Evolutionary conservation across 1,284 basidiomycete species (phyloP).

Genomic region (Leccinum angustisporum): DNA sequence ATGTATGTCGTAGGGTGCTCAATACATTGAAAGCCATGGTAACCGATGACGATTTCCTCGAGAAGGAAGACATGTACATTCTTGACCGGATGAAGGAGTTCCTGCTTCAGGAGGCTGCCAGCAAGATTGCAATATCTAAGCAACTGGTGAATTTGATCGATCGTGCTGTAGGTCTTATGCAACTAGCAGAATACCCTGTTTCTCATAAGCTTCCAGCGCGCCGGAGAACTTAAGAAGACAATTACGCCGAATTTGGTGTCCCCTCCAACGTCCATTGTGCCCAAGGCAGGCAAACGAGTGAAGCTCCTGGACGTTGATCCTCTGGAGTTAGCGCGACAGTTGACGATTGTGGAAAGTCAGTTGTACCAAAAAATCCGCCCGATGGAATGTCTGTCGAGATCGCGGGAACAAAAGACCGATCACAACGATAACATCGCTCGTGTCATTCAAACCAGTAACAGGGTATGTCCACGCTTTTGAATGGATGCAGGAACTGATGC

Average conservation of each 20-base stretch:
- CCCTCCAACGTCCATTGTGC: constrained; percentile 77
- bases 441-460: constrained; percentile 91
- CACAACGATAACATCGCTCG: constrained; percentile 83
- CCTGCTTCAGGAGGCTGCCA: constrained; percentile 64
- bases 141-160: constrained; percentile 73
- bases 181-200: constrained; percentile 15
- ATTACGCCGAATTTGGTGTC: constrained; percentile 52
- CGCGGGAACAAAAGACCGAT: constrained; percentile 71
- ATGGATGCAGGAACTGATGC: constrained; percentile 6
- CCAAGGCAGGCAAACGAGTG: constrained; percentile 73
- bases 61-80: constrained; percentile 78
- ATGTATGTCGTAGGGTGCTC: constrained; percentile 56
- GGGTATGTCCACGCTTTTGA: constrained; percentile 49
- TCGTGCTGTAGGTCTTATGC: constrained; percentile 59
- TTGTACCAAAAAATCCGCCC: constrained; percentile 89
- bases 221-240: constrained; percentile 51
- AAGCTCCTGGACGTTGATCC: constrained; percentile 89
- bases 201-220: constrained; percentile 42
- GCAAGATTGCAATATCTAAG: constrained; percentile 65
- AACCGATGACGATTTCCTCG: constrained; percentile 76
- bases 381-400: constrained; percentile 87
- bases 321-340: constrained; percentile 88
- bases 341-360: constrained; percentile 90
- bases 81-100: constrained; percentile 80
- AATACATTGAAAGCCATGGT: constrained; percentile 85